phyloP scores from a whole-genome alignment of 768 basidiomycete species.

The Termitomyces sp. region DNA sequence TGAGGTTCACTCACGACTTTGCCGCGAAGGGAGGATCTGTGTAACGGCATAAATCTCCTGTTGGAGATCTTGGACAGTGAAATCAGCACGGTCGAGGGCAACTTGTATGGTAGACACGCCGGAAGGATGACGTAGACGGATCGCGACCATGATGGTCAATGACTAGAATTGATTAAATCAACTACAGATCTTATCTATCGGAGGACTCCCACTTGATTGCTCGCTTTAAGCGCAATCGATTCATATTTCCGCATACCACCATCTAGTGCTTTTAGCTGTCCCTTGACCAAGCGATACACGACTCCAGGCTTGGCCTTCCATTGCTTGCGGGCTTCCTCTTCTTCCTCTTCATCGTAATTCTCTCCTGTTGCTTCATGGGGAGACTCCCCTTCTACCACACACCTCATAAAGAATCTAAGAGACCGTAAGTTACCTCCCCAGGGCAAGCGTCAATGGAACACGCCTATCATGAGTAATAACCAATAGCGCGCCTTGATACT shows the following conservation, averaged over 20 bases:
- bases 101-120: constrained; percentile 77
- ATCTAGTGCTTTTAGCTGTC: constrained; percentile 16
- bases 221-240: constrained; percentile 16
- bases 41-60: constrained; percentile 62
- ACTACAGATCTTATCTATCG: constrained; percentile 11
- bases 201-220: constrained; percentile 5
- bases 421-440: neutral
- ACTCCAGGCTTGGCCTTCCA: constrained; percentile 18
- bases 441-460: neutral
- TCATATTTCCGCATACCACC: constrained; percentile 21
- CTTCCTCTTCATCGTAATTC: constrained; percentile 12
- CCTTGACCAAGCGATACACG: constrained; percentile 17
- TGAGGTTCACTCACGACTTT: constrained; percentile 56
- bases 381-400: constrained; percentile 21
- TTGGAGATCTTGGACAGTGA: constrained; percentile 71
- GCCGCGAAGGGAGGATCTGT: constrained; percentile 68
- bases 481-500: constrained; percentile 49
- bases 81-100: constrained; percentile 41
- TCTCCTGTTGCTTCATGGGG: constrained; percentile 11
- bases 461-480: constrained; percentile 58
- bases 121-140: constrained; percentile 81
- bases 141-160: constrained; percentile 46
- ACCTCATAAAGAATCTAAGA: constrained; percentile 20
- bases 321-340: constrained; percentile 8
- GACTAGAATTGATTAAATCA: constrained; percentile 1